Conservation (phyloP, 768 basidiomycete species). For the Russula dissimulans region DNA sequence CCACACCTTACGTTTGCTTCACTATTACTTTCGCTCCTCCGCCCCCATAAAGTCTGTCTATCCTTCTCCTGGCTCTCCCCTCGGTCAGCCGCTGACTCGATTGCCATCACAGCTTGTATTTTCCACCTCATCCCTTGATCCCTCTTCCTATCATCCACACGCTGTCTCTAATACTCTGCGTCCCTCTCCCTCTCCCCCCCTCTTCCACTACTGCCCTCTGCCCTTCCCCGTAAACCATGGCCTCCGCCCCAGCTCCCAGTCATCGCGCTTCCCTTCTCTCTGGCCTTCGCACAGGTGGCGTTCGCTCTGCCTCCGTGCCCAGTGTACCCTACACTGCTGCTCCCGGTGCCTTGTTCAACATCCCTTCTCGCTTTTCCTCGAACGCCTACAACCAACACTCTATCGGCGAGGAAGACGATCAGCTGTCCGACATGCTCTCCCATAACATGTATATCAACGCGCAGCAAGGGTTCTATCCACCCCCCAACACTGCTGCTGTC, state of each 20-base stretch:
- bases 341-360: constrained; percentile 51
- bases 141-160: constrained; percentile 16
- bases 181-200: constrained; percentile 10
- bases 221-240: constrained; percentile 27
- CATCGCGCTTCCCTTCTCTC: constrained; percentile 76
- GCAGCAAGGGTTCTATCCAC: constrained; percentile 31
- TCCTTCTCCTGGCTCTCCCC: not conserved
- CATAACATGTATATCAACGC: constrained; percentile 43
- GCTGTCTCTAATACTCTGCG: constrained; percentile 20
- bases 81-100: constrained; percentile 10
- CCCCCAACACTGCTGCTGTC: constrained; percentile 62
- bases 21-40: constrained; percentile 10
- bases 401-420: constrained; percentile 51
- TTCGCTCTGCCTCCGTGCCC: constrained; percentile 52
- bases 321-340: constrained; percentile 61
- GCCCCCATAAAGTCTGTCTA: constrained; percentile 5
- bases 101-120: constrained; percentile 27
- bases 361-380: constrained; percentile 42
- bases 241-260: constrained; percentile 37
- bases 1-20: constrained; percentile 18
- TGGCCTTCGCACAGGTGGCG: constrained; percentile 84
- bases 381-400: constrained; percentile 35
- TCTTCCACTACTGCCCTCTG: constrained; percentile 16
- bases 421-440: constrained; percentile 47
- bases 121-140: constrained; percentile 23